Base-by-base conservation (phyloP, 1,284 basidiomycete genomes). In the Ustilago tritici region DNA sequence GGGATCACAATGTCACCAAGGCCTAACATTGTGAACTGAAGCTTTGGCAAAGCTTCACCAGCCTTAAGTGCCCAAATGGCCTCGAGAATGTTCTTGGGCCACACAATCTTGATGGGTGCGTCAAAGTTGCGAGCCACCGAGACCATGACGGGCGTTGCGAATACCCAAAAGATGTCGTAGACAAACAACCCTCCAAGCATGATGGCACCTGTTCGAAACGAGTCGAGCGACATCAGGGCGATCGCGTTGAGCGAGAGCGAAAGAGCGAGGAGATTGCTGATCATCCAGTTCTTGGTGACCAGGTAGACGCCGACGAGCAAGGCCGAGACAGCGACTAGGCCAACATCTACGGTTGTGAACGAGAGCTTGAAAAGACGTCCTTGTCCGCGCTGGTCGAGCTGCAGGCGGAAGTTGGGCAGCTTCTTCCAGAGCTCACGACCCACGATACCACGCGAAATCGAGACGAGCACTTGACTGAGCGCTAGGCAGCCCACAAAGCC, bases 1-100 rank as follows among this genome's bases (percentile, higher is more conserved):
- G 94, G 94, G 43, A 95, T 90, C 31, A 96, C 93, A 64, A 96
- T 91, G 84, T 95, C 94, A 35, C 96, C 95, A 46, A 98, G 89
- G 6, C 96, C 96, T 32, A 99, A 91, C 91, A 98, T 93, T 43
- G 94, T 93, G 86, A 91, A 93, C 11, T 94, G 93, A 56, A 85
- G 82, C 55, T 84, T 70, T 32, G 79, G 70, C 53, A 67, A 52
- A 12, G 65, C 56, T 32, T 67, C 56, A 19, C 63, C 50, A 12
- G 63, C 52, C 31, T 54, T 57, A 3, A 76, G 53, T 23, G 76
- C 71, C 19, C 32, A 19, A 5, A 78, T 5, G 1, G 70, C 76
- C 1, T 79, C 69, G 38, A 78, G 15, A 7, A 84, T 65, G 63
- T 81, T 89, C 87, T 47, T 87, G 87, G 50, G 88, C 86, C 35